Conservation (phyloP, 768 basidiomycete genomes). For the Amanita rimosa region DNA sequence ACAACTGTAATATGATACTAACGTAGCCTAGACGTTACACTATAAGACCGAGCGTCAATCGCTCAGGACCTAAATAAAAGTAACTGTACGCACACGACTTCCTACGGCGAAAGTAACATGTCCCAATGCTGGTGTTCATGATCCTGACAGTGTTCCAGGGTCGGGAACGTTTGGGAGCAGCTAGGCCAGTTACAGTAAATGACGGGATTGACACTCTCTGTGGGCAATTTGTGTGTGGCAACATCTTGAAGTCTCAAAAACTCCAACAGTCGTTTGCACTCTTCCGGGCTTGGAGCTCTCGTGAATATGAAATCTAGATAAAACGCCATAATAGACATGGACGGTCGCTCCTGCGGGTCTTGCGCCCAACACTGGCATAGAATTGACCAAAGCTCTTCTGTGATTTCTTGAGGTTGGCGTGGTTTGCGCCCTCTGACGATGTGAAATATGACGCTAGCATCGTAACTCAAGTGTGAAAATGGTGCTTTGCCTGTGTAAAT, state of each 20-base stretch:
- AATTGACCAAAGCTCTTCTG: slow-evolving; percentile 5
- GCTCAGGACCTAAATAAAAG: too few species aligned
- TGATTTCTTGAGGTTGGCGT: slow-evolving; percentile 4
- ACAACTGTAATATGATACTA: too few species aligned
- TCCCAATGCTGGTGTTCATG: slow-evolving; percentile 5
- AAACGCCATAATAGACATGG: not conserved
- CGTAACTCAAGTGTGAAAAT: slow-evolving; percentile 8
- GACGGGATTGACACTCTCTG: not conserved
- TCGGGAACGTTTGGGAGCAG: not conserved
- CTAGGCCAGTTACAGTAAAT: slow-evolving; percentile 3
- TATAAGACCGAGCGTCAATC: too few species aligned
- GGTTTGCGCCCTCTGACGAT: slow-evolving; percentile 4
- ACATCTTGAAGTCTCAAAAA: not conserved
- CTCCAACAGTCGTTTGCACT: not conserved
- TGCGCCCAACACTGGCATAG: slow-evolving; percentile 6
- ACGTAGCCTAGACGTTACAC: too few species aligned
- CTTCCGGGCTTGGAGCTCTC: not conserved
- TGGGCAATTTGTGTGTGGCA: not conserved
- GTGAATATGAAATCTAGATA: not conserved
- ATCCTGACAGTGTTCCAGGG: slow-evolving; percentile 2
- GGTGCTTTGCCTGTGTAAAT: slow-evolving; percentile 9
- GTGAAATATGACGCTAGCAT: slow-evolving; percentile 8
- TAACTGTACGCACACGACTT: too few species aligned
- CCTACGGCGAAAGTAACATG: not conserved
- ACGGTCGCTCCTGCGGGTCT: slow-evolving; percentile 6